Evolutionary conservation across 2,329 filamentous ascomycete species (phyloP).

Genomic region (Nemania sp.): DNA sequence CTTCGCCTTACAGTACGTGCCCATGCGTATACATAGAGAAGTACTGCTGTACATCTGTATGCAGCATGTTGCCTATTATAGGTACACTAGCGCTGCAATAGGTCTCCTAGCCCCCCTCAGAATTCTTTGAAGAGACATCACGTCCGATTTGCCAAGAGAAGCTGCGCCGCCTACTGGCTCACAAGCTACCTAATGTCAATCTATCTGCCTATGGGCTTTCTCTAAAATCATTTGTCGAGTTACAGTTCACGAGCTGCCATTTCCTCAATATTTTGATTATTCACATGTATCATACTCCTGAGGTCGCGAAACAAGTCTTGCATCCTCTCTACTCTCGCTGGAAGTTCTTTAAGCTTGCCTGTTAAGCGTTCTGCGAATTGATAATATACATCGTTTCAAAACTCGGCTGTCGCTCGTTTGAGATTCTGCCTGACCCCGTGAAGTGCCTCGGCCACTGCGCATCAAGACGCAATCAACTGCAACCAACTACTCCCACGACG

Average conservation of each 20-base stretch:
- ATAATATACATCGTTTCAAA: slow-evolving; percentile 21
- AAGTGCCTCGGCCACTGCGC: slow-evolving; percentile 1
- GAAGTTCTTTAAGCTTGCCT: slow-evolving; percentile 10
- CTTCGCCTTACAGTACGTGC: no score
- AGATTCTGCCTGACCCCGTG: slow-evolving; percentile 6
- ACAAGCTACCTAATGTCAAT: slow-evolving; percentile 5
- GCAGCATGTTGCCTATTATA: slow-evolving; percentile 7
- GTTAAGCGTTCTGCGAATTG: slow-evolving; percentile 13
- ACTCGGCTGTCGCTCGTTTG: slow-evolving; percentile 26
- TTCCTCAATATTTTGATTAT: slow-evolving; percentile 13
- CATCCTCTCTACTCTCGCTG: slow-evolving; percentile 9
- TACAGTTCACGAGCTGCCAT: slow-evolving; percentile 16
- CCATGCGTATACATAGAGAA: no score
- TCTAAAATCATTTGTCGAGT: slow-evolving; percentile 1
- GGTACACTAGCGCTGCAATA: slow-evolving; percentile 18
- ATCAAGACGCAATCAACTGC: neutral
- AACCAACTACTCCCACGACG: neutral
- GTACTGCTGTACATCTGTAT: no score
- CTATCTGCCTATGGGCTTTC: slow-evolving; percentile 3
- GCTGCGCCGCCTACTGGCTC: slow-evolving; percentile 21
- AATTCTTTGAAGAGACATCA: slow-evolving; percentile 4
- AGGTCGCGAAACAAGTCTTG: slow-evolving; percentile 7
- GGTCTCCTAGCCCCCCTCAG: neutral
- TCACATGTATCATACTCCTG: slow-evolving; percentile 14
- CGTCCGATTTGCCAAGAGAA: slow-evolving; percentile 21